Conservation (phyloP, 2,329 filamentous ascomycete genomes). For the Paraphoma sp. region DNA sequence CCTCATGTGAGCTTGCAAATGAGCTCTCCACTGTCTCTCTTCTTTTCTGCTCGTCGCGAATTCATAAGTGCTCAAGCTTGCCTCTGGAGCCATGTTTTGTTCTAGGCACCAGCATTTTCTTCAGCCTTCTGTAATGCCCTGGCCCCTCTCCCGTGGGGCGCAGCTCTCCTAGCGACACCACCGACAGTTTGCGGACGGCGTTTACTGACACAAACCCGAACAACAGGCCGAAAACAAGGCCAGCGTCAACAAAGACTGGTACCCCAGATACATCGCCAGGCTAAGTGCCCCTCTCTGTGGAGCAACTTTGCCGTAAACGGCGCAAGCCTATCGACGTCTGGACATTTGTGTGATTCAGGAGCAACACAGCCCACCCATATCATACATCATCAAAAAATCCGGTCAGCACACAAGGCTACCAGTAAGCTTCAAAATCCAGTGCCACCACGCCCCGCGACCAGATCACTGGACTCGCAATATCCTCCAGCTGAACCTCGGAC, state of each 20-base stretch:
- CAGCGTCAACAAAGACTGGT: slow-evolving; percentile 23
- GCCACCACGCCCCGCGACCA: slow-evolving; percentile 12
- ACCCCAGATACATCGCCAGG: slow-evolving; percentile 25
- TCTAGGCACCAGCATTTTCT: slow-evolving; percentile 30
- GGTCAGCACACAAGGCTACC: slow-evolving; percentile 19
- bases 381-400: slow-evolving; percentile 3
- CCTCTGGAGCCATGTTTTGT: slow-evolving; percentile 12
- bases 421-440: slow-evolving; percentile 13
- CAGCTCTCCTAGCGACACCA: slow-evolving; percentile 21
- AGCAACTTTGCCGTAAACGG: slow-evolving; percentile 8
- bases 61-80: slow-evolving; percentile 1
- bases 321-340: slow-evolving; percentile 5
- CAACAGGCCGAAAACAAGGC: slow-evolving; percentile 32
- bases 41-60: slow-evolving; percentile 4
- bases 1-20: slow-evolving; percentile 3
- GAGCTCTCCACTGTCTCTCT: slow-evolving; percentile 1
- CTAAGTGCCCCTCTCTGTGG: slow-evolving; percentile 11
- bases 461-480: slow-evolving; percentile 4
- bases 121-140: slow-evolving; percentile 29
- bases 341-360: not conserved
- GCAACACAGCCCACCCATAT: slow-evolving; percentile 18
- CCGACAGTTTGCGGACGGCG: slow-evolving; percentile 4
- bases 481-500: slow-evolving; percentile 4
- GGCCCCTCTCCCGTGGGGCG: slow-evolving; percentile 23
- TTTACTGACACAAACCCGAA: slow-evolving; percentile 22